Conservation (phyloP, 805 yeast genomes). For the Nakazawaea ishiwadae region DNA sequence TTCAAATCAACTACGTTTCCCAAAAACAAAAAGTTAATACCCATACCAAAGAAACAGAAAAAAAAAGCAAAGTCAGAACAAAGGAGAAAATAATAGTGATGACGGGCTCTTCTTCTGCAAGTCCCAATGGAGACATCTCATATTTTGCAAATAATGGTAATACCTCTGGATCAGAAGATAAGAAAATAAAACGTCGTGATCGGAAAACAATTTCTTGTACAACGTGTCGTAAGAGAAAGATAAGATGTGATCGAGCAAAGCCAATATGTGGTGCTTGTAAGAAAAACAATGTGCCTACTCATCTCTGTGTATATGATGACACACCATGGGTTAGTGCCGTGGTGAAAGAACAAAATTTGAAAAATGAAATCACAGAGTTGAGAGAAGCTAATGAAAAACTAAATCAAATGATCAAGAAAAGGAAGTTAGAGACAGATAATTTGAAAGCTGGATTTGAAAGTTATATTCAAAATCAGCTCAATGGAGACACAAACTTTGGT, state of each 20-base stretch:
- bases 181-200: constrained; percentile 2
- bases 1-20: too few species aligned
- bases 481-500: too few species aligned
- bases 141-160: too few species aligned
- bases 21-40: too few species aligned
- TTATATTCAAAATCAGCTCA: not conserved
- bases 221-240: constrained; percentile 16
- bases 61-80: not conserved
- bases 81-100: too few species aligned
- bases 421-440: not conserved
- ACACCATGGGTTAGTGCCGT: constrained; percentile 14
- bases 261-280: constrained; percentile 31
- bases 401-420: not conserved
- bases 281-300: constrained; percentile 17
- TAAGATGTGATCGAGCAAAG: constrained; percentile 27
- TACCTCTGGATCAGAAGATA: not conserved
- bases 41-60: too few species aligned
- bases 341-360: constrained; percentile 18
- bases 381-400: constrained; percentile 7
- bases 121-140: not conserved
- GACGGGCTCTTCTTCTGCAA: not conserved
- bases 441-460: constrained; percentile 2
- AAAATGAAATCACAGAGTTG: constrained; percentile 19
- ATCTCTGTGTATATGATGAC: constrained; percentile 21
- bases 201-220: constrained; percentile 10